A percentile compares a stretch with the other conserved stretches of the same genome.
Evolutionary conservation across 2,329 filamentous ascomycete species (phyloP).

Genomic region (Arthrobotrys conoides): DNA sequence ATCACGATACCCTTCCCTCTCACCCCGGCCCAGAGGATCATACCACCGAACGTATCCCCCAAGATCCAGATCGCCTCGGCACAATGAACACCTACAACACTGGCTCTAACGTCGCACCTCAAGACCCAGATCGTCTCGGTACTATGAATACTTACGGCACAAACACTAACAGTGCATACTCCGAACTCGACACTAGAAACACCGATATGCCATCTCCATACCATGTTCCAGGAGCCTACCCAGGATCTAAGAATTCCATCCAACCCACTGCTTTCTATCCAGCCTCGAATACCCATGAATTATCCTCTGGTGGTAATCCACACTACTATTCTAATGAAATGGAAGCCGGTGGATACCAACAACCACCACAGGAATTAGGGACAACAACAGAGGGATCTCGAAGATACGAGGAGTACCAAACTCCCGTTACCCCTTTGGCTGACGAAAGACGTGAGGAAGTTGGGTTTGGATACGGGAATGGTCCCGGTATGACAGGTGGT

Average conservation of each 20-base stretch:
- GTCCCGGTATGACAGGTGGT: slow-evolving; percentile 47
- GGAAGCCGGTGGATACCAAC: slow-evolving; percentile 33
- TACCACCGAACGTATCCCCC: slow-evolving; percentile 42
- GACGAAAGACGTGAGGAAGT: slow-evolving; percentile 46
- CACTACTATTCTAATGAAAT: slow-evolving; percentile 53
- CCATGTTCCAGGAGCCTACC: slow-evolving; percentile 36
- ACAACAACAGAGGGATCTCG: not conserved
- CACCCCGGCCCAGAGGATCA: slow-evolving; percentile 51
- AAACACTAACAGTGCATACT: slow-evolving; percentile 50
- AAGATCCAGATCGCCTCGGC: slow-evolving; percentile 45
- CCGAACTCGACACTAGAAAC: slow-evolving; percentile 43
- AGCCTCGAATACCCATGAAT: slow-evolving; percentile 33
- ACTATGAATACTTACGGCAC: slow-evolving; percentile 57
- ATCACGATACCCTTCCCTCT: slow-evolving; percentile 34
- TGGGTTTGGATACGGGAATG: slow-evolving; percentile 56
- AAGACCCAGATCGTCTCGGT: slow-evolving; percentile 49
- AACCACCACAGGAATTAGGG: slow-evolving; percentile 35
- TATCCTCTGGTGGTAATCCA: slow-evolving; percentile 32
- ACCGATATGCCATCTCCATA: slow-evolving; percentile 27
- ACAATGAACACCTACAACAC: slow-evolving; percentile 58
- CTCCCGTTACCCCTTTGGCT: slow-evolving; percentile 17
- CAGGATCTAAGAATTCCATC: slow-evolving; percentile 24
- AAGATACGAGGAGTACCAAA: slow-evolving; percentile 25
- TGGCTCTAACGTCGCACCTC: slow-evolving; percentile 16
- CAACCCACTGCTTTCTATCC: slow-evolving; percentile 50